Evolutionary conservation across 192 early-diverging fungal species (phyloP).

Genomic region (Oehlia diaphana): DNA sequence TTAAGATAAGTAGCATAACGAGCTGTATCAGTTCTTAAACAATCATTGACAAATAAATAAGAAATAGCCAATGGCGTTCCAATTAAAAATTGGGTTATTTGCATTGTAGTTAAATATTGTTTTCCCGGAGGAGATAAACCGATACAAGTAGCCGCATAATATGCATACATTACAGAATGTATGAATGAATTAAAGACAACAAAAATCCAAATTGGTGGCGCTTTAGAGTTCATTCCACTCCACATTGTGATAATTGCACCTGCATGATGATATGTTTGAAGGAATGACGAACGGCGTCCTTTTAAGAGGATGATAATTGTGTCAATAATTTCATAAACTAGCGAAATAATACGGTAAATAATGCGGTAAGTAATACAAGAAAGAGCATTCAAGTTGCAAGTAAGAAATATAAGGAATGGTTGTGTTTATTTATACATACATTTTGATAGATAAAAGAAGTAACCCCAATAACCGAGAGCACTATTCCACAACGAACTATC

Average conservation of each 20-base stretch:
- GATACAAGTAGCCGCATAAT: constrained; percentile 76
- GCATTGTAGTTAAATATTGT: constrained; percentile 75
- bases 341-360: neutral
- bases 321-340: constrained; percentile 83
- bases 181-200: constrained; percentile 85
- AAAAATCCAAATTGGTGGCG: constrained; percentile 81
- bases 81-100: constrained; percentile 84
- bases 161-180: constrained; percentile 85
- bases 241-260: constrained; percentile 85
- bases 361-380: neutral
- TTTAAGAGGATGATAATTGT: constrained; percentile 85
- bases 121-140: constrained; percentile 79
- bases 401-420: too few relatives aligned
- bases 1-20: constrained; percentile 61
- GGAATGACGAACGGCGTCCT: constrained; percentile 70
- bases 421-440: constrained; percentile 26
- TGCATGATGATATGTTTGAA: constrained; percentile 87
- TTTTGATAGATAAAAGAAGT: constrained; percentile 86
- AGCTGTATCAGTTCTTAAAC: constrained; percentile 52
- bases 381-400: neutral
- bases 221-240: constrained; percentile 64
- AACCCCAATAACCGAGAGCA: constrained; percentile 78
- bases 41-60: constrained; percentile 66
- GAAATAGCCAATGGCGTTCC: constrained; percentile 64
- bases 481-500: constrained; percentile 67